Conservation (phyloP, 1,284 basidiomycete species). For the Marasmius tenuissimus region DNA sequence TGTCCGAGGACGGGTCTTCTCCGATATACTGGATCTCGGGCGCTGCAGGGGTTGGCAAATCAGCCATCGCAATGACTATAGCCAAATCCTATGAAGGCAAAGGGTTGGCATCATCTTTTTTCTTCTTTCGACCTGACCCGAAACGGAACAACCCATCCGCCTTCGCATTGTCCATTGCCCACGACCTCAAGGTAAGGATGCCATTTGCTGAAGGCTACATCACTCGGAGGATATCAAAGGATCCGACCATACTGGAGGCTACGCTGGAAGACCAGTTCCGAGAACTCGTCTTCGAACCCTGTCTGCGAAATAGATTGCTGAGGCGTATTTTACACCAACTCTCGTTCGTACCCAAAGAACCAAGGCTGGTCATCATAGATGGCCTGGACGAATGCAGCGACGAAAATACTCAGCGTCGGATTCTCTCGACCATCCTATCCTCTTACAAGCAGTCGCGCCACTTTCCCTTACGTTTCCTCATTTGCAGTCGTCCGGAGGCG, state of each 20-base stretch:
- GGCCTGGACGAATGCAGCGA: constrained; percentile 19
- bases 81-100: background rate
- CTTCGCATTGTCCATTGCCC: background rate
- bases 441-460: background rate
- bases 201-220: background rate
- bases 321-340: too few relatives aligned
- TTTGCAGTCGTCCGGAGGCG: constrained; percentile 19
- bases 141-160: background rate
- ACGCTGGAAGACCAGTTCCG: background rate
- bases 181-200: background rate
- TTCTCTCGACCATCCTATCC: background rate
- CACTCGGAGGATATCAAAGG: background rate
- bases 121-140: background rate
- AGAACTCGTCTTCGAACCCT: background rate
- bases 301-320: too few relatives aligned
- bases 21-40: background rate
- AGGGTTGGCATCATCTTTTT: background rate
- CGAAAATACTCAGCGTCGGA: background rate
- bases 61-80: background rate
- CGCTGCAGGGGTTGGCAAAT: background rate
- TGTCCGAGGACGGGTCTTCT: too few relatives aligned
- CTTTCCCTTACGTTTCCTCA: constrained; percentile 17
- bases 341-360: background rate
- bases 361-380: constrained; percentile 13
- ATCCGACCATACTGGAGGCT: background rate